Percentiles rank a stretch among this genome's conserved stretches.
These are phyloP conservation scores for Pittosporum tobira DNA, from an alignment of 129 eudicot species.

Conservation along the genomic window DNA sequence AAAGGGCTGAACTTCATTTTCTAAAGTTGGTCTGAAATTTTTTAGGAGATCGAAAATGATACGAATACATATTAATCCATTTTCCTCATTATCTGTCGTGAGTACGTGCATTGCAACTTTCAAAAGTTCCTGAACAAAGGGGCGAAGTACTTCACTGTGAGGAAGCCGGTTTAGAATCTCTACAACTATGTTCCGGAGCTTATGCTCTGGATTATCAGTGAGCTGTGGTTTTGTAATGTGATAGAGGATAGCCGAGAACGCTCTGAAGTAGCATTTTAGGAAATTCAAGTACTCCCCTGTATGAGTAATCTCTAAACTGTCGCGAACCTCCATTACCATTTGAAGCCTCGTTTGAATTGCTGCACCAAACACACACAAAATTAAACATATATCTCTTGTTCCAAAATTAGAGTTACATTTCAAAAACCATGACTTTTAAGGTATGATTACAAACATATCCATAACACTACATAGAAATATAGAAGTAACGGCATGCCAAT, in stretches of 20 bases:
- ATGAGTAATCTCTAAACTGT: conserved; percentile 90
- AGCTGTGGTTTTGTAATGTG: conserved; percentile 88
- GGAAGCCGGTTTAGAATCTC: conserved; percentile 91
- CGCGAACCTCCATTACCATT: conserved; percentile 99
- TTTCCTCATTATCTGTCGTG: conserved; percentile 88
- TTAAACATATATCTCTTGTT: not conserved
- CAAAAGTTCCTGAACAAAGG: conserved; percentile 83
- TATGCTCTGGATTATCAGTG: conserved; percentile 73
- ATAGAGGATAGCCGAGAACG: conserved; percentile 64
- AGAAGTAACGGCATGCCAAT: too few relatives aligned
- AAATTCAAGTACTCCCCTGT: conserved; percentile 95
- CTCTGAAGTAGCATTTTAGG: conserved; percentile 75
- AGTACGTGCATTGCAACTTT: conserved; percentile 97
- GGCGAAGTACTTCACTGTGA: conserved; percentile 84
- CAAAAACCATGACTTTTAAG: too few relatives aligned
- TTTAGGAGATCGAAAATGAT: conserved; percentile 85
- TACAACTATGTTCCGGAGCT: conserved; percentile 68
- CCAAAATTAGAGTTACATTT: too few relatives aligned
- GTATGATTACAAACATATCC: too few relatives aligned
- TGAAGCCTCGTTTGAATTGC: conserved; percentile 77
- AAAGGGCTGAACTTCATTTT: conserved; percentile 95
- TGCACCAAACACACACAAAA: conserved; percentile 20
- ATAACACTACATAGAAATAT: too few relatives aligned
- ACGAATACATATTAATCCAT: conserved; percentile 86
- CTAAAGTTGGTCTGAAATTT: conserved; percentile 83